Evolutionary conservation across 805 yeast species (phyloP), one percentile per base, ranked within the genome.

Genomic region (Pichia pseudocactophila): DNA sequence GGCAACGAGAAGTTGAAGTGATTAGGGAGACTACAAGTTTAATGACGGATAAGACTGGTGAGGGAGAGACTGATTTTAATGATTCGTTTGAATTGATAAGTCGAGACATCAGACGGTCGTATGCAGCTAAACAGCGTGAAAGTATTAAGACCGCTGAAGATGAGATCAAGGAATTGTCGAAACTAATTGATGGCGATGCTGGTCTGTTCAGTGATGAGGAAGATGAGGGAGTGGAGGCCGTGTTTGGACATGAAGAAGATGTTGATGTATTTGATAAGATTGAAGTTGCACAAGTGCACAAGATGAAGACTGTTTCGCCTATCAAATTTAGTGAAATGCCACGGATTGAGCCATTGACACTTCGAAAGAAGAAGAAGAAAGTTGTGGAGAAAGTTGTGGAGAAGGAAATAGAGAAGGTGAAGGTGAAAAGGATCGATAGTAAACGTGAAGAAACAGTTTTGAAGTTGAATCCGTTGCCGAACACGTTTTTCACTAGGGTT

Each of bases 291-390:
- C 56, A 56, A 26, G 48, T 56, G 4, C 37, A 56, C 36, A 43
- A n/a, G 20, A 34, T 28, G 9, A 47, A 44, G 6, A 49, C 50
- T 0, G 17, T 50, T 8, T 58, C 63, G 4, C 62, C 65, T 5
- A 54, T 61, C 9, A 57, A 57, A 36, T 62, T 61, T 50, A 58
- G 58, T 8, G 57, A 57, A 36, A 46, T 62, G 35, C 66, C 66
- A 2, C 52, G 57, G 10, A 52, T 62, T 34, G 61, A 57, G 18
- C 65, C 65, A 3, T 27, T 61, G 20, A 53, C 54, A 5, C 52
- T 56, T n/a, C 57, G 51, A 36, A 47, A 62, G 2, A 44, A 46
- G 5, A 53, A 49, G 16, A 54, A 53, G 39, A 59, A 56, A 36
- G 55, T 62, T 3, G 34, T 49, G 2, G 41, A 58, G 30, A 51